These are phyloP conservation scores for Pugionium dolabratum DNA, from an alignment of 345 rosid genomes.

Conservation along the genomic window DNA sequence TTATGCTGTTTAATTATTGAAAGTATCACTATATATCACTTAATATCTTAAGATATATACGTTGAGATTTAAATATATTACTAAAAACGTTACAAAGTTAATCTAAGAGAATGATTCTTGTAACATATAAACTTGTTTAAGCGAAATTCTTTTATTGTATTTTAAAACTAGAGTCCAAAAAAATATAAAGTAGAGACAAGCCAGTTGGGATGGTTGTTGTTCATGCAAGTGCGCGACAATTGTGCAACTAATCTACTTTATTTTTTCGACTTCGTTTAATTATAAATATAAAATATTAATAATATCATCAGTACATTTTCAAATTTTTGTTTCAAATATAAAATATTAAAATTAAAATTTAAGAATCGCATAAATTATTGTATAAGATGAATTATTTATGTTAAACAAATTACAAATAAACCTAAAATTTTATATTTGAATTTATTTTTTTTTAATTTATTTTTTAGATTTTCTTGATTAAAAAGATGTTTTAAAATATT, in stretches of 20 bases:
- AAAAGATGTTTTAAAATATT: too few relatives aligned
- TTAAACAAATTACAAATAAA: too few relatives aligned
- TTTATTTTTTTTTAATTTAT: too few relatives aligned
- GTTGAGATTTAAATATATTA: background rate
- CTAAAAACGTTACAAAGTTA: background rate
- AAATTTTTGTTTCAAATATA: too few relatives aligned
- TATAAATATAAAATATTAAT: too few relatives aligned
- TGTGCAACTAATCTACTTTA: conserved; percentile 38
- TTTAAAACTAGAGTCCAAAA: conserved; percentile 33
- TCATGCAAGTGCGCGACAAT: conserved; percentile 39
- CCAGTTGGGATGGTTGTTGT: conserved; percentile 39
- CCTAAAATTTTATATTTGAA: too few relatives aligned
- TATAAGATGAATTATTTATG: too few relatives aligned
- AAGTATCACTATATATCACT: background rate
- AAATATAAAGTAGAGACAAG: conserved; percentile 39
- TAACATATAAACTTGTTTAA: background rate
- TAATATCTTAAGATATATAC: conserved; percentile 1
- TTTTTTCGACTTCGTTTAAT: background rate
- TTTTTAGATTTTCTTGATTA: too few relatives aligned
- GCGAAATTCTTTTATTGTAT: conserved; percentile 4
- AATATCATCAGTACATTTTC: too few relatives aligned
- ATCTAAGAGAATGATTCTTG: too few relatives aligned
- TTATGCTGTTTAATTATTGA: background rate
- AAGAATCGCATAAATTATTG: too few relatives aligned
- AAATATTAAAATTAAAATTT: too few relatives aligned